Conservation (phyloP, 2,329 filamentous ascomycete species). For the Metarhizium anisopliae region DNA sequence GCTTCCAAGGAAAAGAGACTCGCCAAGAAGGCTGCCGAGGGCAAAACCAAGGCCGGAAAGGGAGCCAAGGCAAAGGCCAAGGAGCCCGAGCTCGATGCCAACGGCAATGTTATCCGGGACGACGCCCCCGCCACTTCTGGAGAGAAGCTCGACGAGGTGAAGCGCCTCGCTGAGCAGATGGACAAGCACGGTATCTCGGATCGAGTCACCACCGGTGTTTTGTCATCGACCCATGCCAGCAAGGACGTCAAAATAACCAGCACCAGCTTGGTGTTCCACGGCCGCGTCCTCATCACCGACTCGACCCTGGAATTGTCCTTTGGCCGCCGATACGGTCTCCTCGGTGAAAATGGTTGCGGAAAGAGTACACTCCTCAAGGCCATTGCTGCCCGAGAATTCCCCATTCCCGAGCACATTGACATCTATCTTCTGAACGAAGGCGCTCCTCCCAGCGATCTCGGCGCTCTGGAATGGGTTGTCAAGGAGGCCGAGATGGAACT, state of each 20-base stretch:
- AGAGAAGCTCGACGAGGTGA: slow-evolving; percentile 70
- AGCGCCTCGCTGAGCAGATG: slow-evolving; percentile 84
- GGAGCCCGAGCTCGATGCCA: slow-evolving; percentile 54
- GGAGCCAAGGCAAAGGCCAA: slow-evolving; percentile 64
- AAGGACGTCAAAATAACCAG: slow-evolving; percentile 97
- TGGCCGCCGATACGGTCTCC: slow-evolving; percentile 83
- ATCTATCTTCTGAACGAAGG: slow-evolving; percentile 98
- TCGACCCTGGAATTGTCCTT: slow-evolving; percentile 88
- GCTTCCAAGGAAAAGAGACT: slow-evolving; percentile 64
- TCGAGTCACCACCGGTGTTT: slow-evolving; percentile 94
- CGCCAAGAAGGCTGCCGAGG: slow-evolving; percentile 62
- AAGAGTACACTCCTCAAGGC: slow-evolving; percentile 97
- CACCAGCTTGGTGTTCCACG: slow-evolving; percentile 91
- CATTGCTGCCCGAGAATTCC: slow-evolving; percentile 87
- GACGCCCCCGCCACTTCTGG: slow-evolving; percentile 61
- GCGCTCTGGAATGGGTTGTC: slow-evolving; percentile 96
- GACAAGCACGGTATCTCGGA: slow-evolving; percentile 95
- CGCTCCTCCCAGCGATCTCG: slow-evolving; percentile 78
- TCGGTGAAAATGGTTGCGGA: slow-evolving; percentile 98
- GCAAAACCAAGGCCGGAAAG: slow-evolving; percentile 70
- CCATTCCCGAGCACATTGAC: slow-evolving; percentile 92
- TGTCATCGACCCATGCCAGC: slow-evolving; percentile 74
- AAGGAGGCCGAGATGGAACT: slow-evolving; percentile 89
- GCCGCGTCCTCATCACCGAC: slow-evolving; percentile 90
- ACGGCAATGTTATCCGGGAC: slow-evolving; percentile 45